phyloP scores from a whole-genome alignment of 306 rosid species.

The apple (Malus domestica) region DNA sequence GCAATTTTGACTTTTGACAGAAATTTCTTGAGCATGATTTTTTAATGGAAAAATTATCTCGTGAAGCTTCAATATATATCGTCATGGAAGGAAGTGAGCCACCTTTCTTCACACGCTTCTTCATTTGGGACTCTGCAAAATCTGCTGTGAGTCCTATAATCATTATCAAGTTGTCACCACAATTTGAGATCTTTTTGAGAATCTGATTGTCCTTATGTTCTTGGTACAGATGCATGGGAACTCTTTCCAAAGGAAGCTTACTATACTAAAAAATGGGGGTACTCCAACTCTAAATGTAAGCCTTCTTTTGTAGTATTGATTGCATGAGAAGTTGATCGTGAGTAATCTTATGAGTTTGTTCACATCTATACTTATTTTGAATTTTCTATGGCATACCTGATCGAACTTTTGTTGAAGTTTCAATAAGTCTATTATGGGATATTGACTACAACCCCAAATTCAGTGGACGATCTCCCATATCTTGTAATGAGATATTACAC shows the following conservation, averaged over 20 bases:
- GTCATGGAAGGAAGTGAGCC: conserved; percentile 94
- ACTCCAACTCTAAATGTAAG: conserved; percentile 61
- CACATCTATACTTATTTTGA: not conserved
- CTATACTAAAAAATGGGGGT: conserved; percentile 66
- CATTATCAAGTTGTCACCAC: not conserved
- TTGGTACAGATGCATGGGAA: conserved; percentile 82
- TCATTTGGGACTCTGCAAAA: conserved; percentile 85
- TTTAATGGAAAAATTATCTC: conserved; percentile 68
- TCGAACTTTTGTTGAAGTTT: not conserved
- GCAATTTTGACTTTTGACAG: conserved; percentile 39
- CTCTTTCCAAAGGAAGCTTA: conserved; percentile 89
- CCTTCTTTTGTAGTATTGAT: conserved; percentile 15
- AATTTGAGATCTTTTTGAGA: conserved; percentile 9
- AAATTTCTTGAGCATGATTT: conserved; percentile 82
- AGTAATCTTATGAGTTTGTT: not conserved
- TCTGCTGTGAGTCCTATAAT: conserved; percentile 49
- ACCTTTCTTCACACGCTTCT: conserved; percentile 93
- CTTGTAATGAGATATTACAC: not conserved
- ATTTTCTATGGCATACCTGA: not conserved
- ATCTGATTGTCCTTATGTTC: conserved; percentile 18
- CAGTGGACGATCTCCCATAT: not conserved
- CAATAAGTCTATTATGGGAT: not conserved
- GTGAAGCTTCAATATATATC: conserved; percentile 62
- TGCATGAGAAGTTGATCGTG: conserved; percentile 6
- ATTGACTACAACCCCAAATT: not conserved